These are phyloP conservation scores for Hymenoscyphus scutula DNA, from an alignment of 2,329 filamentous ascomycete species.

Conservation along the genomic window DNA sequence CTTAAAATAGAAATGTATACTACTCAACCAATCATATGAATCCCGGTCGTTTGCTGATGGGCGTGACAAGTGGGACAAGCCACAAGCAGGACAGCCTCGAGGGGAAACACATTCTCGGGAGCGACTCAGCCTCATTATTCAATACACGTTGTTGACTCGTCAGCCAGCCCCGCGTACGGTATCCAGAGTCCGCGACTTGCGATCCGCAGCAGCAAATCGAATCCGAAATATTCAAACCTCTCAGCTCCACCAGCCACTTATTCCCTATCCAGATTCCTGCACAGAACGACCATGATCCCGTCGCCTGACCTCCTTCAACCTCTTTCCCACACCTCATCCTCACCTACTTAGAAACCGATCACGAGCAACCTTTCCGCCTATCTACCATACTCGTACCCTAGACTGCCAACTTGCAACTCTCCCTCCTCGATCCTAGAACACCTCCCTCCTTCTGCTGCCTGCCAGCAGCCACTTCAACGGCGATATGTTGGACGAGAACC, in stretches of 20 bases:
- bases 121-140: constrained; percentile 23
- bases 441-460: constrained; percentile 14
- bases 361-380: neutral
- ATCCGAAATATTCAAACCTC: neutral
- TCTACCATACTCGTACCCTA: neutral
- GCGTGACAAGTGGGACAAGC: neutral
- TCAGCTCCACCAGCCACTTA: constrained; percentile 1
- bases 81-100: constrained; percentile 4
- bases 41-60: neutral
- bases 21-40: neutral
- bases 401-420: neutral
- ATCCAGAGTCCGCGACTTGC: neutral
- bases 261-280: neutral
- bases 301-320: neutral
- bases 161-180: constrained; percentile 16
- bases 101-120: neutral
- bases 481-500: constrained; percentile 85
- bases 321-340: neutral
- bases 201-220: neutral
- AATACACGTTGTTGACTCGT: constrained; percentile 21
- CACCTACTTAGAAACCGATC: neutral
- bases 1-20: neutral
- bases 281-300: neutral
- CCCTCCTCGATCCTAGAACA: constrained; percentile 11
- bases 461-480: constrained; percentile 19